Evolutionary conservation across 106 monocot genomes (phyloP), one percentile per base, ranked within the genome.

Genomic region (Dendrobium huoshanense): DNA sequence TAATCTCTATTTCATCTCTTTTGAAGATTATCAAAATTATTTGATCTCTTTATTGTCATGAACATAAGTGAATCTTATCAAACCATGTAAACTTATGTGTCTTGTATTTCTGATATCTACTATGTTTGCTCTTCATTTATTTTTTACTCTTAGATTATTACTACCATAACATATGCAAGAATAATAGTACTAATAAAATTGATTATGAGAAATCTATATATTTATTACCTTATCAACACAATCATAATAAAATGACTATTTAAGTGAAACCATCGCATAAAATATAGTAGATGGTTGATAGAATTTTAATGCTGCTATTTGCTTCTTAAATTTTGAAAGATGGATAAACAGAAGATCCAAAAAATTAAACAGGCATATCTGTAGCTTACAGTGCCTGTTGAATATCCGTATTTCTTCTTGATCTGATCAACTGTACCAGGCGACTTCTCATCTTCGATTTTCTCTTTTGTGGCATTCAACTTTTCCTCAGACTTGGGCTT

Each of bases 351-450:
- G 72, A 51, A 10, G 51, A 72, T 33, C 29, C 15, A 15, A 11
- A 20, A 74, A 44, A 44, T 8, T 44, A 4, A 44, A 44, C 43
- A 74, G 41, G 20, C n/a, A 42, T 19, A 55, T 67, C 16, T 67
- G 49, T 27, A 84, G 49, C 93, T 90, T 82, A 93, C 93, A 42
- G 84, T 82, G 77, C 67, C 81, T 44, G 59, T 25, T n/a, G 90
- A 18, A 85, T 88, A 90, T 75, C 93, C 93, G 48, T 93, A 93
- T 77, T 89, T 93, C 68, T 83, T 85, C 81, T 90, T 93, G 77
- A 93, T 93, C 51, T 88, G 83, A 86, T 88, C 80, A 59, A 93
- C 83, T 44, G 85, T 24, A 64, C 78, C 85, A 41, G 80, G 19
- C 68, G 58, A 43, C 31, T 70, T 85, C 75, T 85, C 87, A 73